phyloP scores from a whole-genome alignment of 345 rosid genomes.

The Brassica rapa region DNA sequence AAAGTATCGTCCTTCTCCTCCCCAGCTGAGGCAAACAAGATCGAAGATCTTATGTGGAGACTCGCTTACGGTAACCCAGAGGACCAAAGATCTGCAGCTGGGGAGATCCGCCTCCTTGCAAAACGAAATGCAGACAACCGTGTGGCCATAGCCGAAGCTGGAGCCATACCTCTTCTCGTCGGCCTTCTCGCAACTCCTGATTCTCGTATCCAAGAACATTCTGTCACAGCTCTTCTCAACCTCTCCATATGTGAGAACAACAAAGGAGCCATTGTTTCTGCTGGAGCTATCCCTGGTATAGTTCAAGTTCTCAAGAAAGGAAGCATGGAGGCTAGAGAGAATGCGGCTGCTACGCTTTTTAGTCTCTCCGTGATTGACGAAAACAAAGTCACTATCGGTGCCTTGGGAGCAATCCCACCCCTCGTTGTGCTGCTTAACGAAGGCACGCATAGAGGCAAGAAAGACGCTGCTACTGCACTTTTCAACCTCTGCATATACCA shows the following conservation, averaged over 20 bases:
- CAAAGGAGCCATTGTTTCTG: constrained; percentile 82
- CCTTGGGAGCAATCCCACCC: constrained; percentile 83
- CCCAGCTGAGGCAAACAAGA: constrained; percentile 70
- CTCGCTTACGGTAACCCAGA: constrained; percentile 74
- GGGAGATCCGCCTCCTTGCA: constrained; percentile 95
- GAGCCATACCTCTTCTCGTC: constrained; percentile 92
- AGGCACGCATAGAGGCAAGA: constrained; percentile 96
- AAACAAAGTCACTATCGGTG: constrained; percentile 87
- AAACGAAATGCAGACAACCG: constrained; percentile 96
- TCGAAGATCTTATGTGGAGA: constrained; percentile 74
- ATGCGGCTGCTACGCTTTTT: constrained; percentile 96
- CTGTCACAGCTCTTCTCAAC: constrained; percentile 91
- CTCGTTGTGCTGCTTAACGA: constrained; percentile 78
- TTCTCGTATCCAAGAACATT: constrained; percentile 89
- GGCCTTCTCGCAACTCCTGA: constrained; percentile 79
- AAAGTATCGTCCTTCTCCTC: constrained; percentile 62
- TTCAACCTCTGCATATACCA: constrained; percentile 95
- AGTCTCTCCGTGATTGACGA: constrained; percentile 94
- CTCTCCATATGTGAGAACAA: constrained; percentile 95
- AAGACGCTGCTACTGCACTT: constrained; percentile 97
- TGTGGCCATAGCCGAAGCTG: constrained; percentile 97
- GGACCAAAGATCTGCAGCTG: constrained; percentile 82
- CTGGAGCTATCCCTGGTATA: constrained; percentile 93
- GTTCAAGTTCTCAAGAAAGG: constrained; percentile 94
- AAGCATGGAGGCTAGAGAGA: constrained; percentile 99